Base-by-base conservation (phyloP, 768 basidiomycete species). In the Cantharellus cinnabarinus region DNA sequence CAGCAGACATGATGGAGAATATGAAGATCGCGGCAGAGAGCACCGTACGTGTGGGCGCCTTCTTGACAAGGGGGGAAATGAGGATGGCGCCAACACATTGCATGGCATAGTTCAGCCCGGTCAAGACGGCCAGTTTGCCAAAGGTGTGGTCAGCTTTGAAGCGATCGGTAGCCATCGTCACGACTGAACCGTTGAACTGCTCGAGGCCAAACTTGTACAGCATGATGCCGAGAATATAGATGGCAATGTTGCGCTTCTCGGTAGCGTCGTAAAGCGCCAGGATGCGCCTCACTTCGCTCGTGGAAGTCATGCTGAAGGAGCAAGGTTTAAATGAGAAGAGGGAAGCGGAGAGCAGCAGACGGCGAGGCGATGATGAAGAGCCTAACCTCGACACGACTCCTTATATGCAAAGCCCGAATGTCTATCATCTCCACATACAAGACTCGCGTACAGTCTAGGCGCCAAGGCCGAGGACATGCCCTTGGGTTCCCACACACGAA, bases 11-110 rank as follows among this genome's bases (percentile, higher is more conserved):
- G 40, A 67, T 40, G 29, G 60, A 64, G 56, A 68, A 68, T 4
- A 56, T 48, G 41, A 68, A 4, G 50, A 66, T 62, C 57, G 66
- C 67, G n/a, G 42, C 51, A 2, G 65, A 42, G 14, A 68, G 64
- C 34, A 68, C 66, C 42, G 63, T 60, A n/a, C 67, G 58, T 5
- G 67, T 68, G 2, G 65, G 65, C 51, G 62, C 62, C 37, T 41
- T 53, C 58, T 65, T 65, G 58, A 68, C 63, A 20, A 67, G 64
- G 2, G 67, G 67, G 38, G 67, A 66, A 61, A 68, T 65, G 34
- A 64, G 58, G 48, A 68, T 65, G 3, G 63, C 5, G 5, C 53
- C 53, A 37, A 54, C 64, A 58, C 63, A 64, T 58, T 68, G 67
- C 60, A 65, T 64, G 5, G 66, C 66, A 20, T 60, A 52, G 57